A percentile compares a stretch with the other conserved stretches of the same genome.
phyloP scores from a whole-genome alignment of 176 grass and related monocot genomes.

The barley (Hordeum vulgare) region MorexV3_pseudomolecules_assembly NC_058524.1:524455664-524456163 shows the following conservation, averaged over 20 bases:
- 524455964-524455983: not conserved
- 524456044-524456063: too few species aligned
- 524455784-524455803: constrained; percentile 84
- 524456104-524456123: not conserved
- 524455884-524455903: not conserved
- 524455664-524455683: constrained; percentile 91
- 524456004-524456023: not conserved
- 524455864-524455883: not conserved
- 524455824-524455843: constrained; percentile 84
- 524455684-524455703: constrained; percentile 66
- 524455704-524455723: constrained; percentile 91
- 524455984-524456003: not conserved
- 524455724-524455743: constrained; percentile 63
- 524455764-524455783: constrained; percentile 57
- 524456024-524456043: not conserved
- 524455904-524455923: not conserved
- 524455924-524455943: not conserved
- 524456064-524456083: not conserved
- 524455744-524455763: constrained; percentile 49
- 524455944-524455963: not conserved
- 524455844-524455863: constrained; percentile 71
- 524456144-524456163: not conserved
- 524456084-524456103: not conserved
- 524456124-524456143: not conserved
- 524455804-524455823: constrained; percentile 92